Evolutionary conservation across 2,329 filamentous ascomycete genomes (phyloP).

Genomic region (Madurella fahalii): DNA sequence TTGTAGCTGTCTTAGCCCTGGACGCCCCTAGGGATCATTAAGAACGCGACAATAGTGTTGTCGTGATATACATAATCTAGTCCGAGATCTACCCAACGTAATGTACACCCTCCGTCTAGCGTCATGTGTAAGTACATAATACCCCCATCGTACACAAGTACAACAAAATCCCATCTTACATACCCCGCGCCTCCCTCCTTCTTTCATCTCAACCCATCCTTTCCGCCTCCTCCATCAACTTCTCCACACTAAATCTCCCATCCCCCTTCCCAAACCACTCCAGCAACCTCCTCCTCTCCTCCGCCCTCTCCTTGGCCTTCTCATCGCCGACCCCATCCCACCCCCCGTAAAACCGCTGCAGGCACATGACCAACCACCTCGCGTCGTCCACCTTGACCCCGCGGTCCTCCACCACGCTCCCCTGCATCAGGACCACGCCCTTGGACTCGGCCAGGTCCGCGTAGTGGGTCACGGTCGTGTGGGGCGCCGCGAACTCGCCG

Average conservation of each 20-base stretch:
- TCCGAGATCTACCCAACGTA: neutral
- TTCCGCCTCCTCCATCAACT: conserved; percentile 84
- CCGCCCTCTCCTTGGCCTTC: conserved; percentile 51
- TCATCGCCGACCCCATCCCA: conserved; percentile 44
- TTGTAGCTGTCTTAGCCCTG: conserved; percentile 26
- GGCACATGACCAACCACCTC: conserved; percentile 84
- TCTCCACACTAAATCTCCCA: conserved; percentile 73
- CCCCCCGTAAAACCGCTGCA: conserved; percentile 89
- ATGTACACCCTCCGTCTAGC: neutral
- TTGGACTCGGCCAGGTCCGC: conserved; percentile 70
- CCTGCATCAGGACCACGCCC: conserved; percentile 81
- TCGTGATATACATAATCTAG: conserved; percentile 1
- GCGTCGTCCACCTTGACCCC: conserved; percentile 77
- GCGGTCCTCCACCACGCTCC: conserved; percentile 68
- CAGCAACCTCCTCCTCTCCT: conserved; percentile 65
- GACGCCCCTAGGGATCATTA: conserved; percentile 1
- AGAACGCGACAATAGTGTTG: no score
- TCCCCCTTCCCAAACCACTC: conserved; percentile 81
- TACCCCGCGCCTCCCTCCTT: no score
- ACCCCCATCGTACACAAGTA: neutral
- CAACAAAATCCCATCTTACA: neutral
- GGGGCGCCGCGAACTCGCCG: conserved; percentile 83
- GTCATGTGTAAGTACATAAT: neutral
- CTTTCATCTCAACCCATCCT: conserved; percentile 53
- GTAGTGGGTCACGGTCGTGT: conserved; percentile 93